Evolutionary conservation across 176 grass and related monocot genomes (phyloP), one percentile per base, ranked within the genome.

Genomic region (Avena atlantica): DNA sequence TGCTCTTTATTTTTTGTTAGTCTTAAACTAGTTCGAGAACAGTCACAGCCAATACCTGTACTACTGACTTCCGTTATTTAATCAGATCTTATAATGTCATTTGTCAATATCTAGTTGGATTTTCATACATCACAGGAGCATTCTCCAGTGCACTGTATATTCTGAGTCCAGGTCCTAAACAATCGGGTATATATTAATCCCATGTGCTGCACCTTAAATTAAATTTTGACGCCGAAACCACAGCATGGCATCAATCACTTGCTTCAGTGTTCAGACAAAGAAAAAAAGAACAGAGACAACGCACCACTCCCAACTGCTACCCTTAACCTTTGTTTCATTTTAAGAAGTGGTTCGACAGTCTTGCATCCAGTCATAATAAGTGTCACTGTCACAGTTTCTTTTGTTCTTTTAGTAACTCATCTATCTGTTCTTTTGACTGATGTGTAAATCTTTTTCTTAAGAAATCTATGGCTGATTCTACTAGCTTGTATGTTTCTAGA

Each of bases 41-140:
- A 37, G 47, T 15, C 37, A 61, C n/a, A 70, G 55, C 53, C 37
- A 80, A 34, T 9, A 1, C 58, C 42, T 64, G 50, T 70, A 25
- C 15, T 15, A 15, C 19, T 37, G 40, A 74, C 20, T 55, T 36
- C 20, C 11, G 70, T 78, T 27, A 27, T 23, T n/a, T 80, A 81
- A 42, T 25, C 21, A 57, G 8, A 50, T 61, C 23, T 16, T 14
- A 63, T 49, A 40, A 20, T 17, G 21, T 16, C 31, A 75, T 15
- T 85, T 85, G 23, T 76, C 55, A 75, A 8, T 61, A 73, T 31
- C 23, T 16, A 9, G 45, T 36, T 83, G 23, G 74, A 57, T 61
- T 75, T 56, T 25, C 25, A 25, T 72, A 36, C 37, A 24, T 53
- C 42, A 40, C 67, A 20, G 19, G n/a, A 23, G 14, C 36, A 51